Conservation (phyloP, 305 asterid species). For the Fraxinus ornus region DNA sequence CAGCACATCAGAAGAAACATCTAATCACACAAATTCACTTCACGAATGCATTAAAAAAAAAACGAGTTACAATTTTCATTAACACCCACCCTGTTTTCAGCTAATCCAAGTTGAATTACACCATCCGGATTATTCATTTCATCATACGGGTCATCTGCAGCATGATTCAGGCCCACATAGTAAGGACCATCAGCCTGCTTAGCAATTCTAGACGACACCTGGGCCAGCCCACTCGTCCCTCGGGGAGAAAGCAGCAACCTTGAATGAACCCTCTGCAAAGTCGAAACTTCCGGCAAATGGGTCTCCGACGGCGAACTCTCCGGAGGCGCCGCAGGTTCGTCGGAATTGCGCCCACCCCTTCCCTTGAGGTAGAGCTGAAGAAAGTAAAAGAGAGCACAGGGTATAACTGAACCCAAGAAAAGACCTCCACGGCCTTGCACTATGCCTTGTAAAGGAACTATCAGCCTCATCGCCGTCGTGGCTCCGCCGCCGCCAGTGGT, state of each 20-base stretch:
- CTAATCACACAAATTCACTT: neutral
- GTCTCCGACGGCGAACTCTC: slow-evolving; percentile 30
- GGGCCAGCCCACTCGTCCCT: slow-evolving; percentile 39
- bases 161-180: slow-evolving; percentile 43
- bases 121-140: slow-evolving; percentile 51
- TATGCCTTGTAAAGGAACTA: slow-evolving; percentile 70
- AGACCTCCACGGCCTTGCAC: slow-evolving; percentile 78
- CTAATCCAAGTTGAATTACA: slow-evolving; percentile 57
- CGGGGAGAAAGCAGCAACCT: slow-evolving; percentile 48
- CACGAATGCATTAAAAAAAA: neutral
- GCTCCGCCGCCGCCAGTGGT: slow-evolving; percentile 38
- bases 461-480: slow-evolving; percentile 68
- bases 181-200: slow-evolving; percentile 43
- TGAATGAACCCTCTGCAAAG: slow-evolving; percentile 55
- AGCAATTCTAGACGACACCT: slow-evolving; percentile 45
- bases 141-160: slow-evolving; percentile 49
- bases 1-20: neutral
- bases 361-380: slow-evolving; percentile 58
- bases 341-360: slow-evolving; percentile 35
- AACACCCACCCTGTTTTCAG: slow-evolving; percentile 52
- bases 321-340: slow-evolving; percentile 25
- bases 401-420: slow-evolving; percentile 62
- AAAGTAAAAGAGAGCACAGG: slow-evolving; percentile 76
- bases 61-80: neutral
- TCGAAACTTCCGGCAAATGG: slow-evolving; percentile 32